Evolutionary conservation across 2,329 filamentous ascomycete genomes (phyloP).

Genomic region (Colletotrichum tropicicola): DNA sequence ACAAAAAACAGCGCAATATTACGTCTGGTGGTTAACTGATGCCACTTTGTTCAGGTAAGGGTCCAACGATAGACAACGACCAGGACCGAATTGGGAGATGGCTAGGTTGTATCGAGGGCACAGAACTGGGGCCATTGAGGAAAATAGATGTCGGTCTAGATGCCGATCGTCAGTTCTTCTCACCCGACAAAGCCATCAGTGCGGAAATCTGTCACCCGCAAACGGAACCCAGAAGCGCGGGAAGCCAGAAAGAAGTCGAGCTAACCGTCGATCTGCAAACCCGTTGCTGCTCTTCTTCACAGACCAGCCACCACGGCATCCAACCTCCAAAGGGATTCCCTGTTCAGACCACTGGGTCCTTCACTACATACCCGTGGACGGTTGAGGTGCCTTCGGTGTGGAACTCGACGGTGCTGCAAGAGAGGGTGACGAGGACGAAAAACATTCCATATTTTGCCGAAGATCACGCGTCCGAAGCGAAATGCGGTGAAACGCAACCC

Average conservation of each 20-base stretch:
- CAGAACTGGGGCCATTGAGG: background rate
- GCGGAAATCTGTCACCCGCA: background rate
- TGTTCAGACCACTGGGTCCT: background rate
- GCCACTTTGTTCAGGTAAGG: background rate
- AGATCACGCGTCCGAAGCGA: slow-evolving; percentile 13
- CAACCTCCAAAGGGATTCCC: background rate
- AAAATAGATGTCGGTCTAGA: slow-evolving; percentile 19
- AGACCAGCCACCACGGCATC: background rate
- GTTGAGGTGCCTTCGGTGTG: background rate
- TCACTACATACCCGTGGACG: background rate
- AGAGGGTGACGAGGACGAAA: background rate
- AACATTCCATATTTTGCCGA: background rate
- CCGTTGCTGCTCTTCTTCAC: background rate
- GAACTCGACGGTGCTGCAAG: background rate
- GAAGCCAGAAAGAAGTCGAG: background rate
- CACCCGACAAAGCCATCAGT: slow-evolving; percentile 11
- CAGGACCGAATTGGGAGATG: background rate
- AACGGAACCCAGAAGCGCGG: background rate
- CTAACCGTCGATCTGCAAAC: background rate
- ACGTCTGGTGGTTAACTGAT: background rate
- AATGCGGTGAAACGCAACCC: slow-evolving; percentile 22
- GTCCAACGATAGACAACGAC: background rate
- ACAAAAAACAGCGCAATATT: slow-evolving; percentile 7
- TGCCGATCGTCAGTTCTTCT: slow-evolving; percentile 24
- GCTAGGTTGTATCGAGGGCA: background rate